Evolutionary conservation across 176 grass and related monocot species (phyloP), one percentile per base, ranked within the genome.

Genomic region (Paspalum notatum): DNA sequence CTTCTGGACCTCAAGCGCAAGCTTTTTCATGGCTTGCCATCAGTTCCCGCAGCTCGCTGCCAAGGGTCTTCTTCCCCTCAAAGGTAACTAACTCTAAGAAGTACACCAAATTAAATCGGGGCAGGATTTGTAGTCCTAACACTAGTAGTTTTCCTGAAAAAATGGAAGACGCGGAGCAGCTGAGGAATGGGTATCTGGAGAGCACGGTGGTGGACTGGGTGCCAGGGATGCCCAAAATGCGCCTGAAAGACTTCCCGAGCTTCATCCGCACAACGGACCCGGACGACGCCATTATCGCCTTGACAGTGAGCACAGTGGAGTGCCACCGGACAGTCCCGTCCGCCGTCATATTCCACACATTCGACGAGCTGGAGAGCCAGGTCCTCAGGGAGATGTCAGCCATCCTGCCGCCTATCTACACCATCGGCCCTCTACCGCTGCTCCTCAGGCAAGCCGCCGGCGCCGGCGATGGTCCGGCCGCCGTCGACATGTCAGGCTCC

Each of bases 1-100:
- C 57, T 87, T 87, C 74, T 87, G 86, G 74, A 83, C 18, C 5
- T 42, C 66, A 0, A 72, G 66, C 80, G 80, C 86, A 2, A 79
- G 74, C 1, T 75, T 49, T 0, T 61, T 88, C 66, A 49, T 72
- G 80, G 75, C 57, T 0, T 62, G 9, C n/a, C 40, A 66, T n/a
- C 74, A 83, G 13, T 39, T 39, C 57, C 76, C 12, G 39, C 26
- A 46, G 3, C 76, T 85, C 12, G 9, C 79, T 20, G 76, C 42
- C 66, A 64, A 9, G 10, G 76, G 67, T 8, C 18, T 79, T 1
- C 37, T 80, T 21, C 76, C 83, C 4, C 76, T 85, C 83, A 80
- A 85, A 85, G 58, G 83, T 70, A 46, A 4, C 45, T 10, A 12
- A 43, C 4, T 0, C 10, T 25, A 59, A 32, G 32, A 32, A 2